A percentile compares a stretch with the other conserved stretches of the same genome.
Evolutionary conservation across 2,329 filamentous ascomycete species (phyloP).

Genomic region (Aspergillus felis): DNA sequence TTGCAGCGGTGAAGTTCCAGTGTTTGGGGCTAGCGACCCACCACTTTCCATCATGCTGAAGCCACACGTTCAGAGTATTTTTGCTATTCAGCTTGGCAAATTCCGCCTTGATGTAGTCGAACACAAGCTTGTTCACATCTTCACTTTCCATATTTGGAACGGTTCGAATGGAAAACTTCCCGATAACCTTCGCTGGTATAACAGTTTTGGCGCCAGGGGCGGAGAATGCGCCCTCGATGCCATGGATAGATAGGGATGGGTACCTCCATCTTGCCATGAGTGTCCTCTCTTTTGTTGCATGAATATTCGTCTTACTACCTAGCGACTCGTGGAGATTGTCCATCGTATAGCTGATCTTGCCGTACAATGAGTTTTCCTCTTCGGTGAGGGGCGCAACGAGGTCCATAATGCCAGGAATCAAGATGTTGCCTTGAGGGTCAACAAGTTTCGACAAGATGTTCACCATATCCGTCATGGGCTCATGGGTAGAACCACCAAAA

Average conservation of each 20-base stretch:
- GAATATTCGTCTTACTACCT: constrained; percentile 82
- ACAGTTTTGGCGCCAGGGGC: constrained; percentile 95
- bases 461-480: constrained; percentile 96
- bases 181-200: constrained; percentile 94
- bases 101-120: constrained; percentile 75
- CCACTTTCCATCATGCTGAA: constrained; percentile 94
- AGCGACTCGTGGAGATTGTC: constrained; percentile 88
- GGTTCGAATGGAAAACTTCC: constrained; percentile 97
- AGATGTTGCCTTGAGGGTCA: constrained; percentile 85
- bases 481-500: constrained; percentile 92
- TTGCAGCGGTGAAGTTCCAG: constrained; percentile 95
- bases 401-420: constrained; percentile 89
- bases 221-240: constrained; percentile 91
- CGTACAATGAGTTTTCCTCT: constrained; percentile 85
- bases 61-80: constrained; percentile 77
- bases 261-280: constrained; percentile 96
- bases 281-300: constrained; percentile 81
- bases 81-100: constrained; percentile 88
- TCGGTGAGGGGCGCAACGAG: constrained; percentile 84
- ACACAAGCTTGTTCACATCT: constrained; percentile 79
- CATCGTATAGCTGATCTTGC: constrained; percentile 91
- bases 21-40: constrained; percentile 97
- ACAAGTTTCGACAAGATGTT: constrained; percentile 79
- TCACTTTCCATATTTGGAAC: constrained; percentile 97
- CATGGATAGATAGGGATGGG: constrained; percentile 90